Evolutionary conservation across 1,284 basidiomycete genomes (phyloP), one percentile per base, ranked within the genome.

Genomic region (Ceraceosorus guamensis): DNA sequence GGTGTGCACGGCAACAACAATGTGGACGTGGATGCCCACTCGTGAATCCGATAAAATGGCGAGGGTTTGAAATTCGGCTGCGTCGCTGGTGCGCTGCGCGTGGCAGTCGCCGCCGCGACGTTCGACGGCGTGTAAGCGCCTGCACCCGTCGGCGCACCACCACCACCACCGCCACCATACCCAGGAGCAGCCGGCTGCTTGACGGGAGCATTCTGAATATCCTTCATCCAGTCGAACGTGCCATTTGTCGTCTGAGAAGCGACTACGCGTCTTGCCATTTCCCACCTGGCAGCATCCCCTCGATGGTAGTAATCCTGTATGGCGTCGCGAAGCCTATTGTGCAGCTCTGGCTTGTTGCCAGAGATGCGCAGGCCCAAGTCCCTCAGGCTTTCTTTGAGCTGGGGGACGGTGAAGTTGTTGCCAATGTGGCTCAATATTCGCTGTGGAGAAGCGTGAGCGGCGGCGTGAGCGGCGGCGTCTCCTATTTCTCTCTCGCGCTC

Each of bases 271-370:
- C 54, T 35, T 59, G 63, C 14, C 61, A 60, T n/a, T 61, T 50
- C 16, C 56, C 59, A 14, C 62, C 56, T 46, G 58, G 30, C 16
- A 30, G 45, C 54, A 16, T 55, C 46, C 54, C 57, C 50, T 49
- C 52, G 41, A 37, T 57, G 57, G 18, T 34, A 31, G 43, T 14
- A 45, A 8, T 41, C 34, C 2, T 55, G 47, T n/a, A 71, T 46
- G 3, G 55, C 43, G 30, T 59, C 52, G 11, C 37, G 47, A 14
- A 71, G 46, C 5, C 68, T 61, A 43, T 62, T 53, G 34, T 61
- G 57, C 46, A 71, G 54, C 16, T 65, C 65, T 1, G 61, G 52
- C 46, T 71, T 71, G 63, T 65, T 70, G 11, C 70, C 70, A 1
- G 61, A 60, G 41, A 71, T 41, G 8, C n/a, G 8, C 8, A 41